These are phyloP conservation scores for Blastocystis sp. DNA, from an alignment of 352 stramenopile genomes.

Conservation along the genomic window DNA sequence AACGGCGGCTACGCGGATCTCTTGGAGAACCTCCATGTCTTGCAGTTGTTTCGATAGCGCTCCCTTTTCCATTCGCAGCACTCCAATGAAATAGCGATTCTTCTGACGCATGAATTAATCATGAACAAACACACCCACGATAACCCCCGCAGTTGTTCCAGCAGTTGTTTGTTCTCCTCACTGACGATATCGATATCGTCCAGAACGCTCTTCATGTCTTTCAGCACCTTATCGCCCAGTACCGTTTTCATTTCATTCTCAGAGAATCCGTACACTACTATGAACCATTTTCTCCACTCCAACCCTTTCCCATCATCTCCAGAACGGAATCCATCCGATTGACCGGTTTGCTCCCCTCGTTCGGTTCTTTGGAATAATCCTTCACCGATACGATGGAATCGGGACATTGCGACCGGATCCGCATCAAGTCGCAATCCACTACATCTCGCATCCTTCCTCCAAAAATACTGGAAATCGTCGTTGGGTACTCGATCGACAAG, in stretches of 20 bases:
- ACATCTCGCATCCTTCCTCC: background rate
- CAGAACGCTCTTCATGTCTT: background rate
- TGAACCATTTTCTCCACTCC: background rate
- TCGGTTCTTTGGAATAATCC: background rate
- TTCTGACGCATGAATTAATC: conserved; percentile 7
- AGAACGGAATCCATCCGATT: background rate
- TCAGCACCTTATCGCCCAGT: background rate
- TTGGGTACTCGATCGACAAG: conserved; percentile 21
- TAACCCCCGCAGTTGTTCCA: background rate
- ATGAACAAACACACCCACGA: background rate
- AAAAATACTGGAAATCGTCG: background rate
- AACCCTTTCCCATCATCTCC: background rate
- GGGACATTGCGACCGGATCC: background rate
- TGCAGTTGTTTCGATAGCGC: background rate
- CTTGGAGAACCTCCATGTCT: background rate
- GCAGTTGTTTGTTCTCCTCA: conserved; percentile 39
- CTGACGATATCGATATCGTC: conserved; percentile 24
- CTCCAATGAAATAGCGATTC: background rate
- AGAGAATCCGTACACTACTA: background rate
- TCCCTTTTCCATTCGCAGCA: background rate
- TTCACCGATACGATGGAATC: background rate
- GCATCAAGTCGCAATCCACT: conserved; percentile 44
- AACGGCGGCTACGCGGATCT: background rate
- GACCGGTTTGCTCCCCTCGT: background rate
- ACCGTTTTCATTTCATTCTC: conserved; percentile 1